Evolutionary conservation across 805 yeast genomes (phyloP).

Genomic region (Saccharomycopsis amapae): DNA sequence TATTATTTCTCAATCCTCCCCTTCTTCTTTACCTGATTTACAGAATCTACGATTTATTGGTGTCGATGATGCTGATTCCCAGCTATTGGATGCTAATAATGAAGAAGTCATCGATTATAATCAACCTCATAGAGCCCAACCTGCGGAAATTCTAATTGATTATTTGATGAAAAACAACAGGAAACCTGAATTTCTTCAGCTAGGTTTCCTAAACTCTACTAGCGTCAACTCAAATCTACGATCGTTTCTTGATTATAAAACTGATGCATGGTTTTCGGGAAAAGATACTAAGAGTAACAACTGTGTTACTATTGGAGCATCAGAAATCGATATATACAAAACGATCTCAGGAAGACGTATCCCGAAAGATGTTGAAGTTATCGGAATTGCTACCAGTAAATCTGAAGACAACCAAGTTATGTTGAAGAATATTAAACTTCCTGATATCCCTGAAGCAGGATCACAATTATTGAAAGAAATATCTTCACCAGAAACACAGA

Average conservation of each 20-base stretch:
- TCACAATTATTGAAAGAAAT: background rate
- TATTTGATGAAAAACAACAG: background rate
- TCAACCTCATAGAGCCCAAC: background rate
- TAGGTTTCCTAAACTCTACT: background rate
- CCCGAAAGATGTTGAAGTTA: background rate
- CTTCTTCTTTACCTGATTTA: background rate
- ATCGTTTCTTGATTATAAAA: background rate
- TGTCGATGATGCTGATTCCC: slow-evolving; percentile 8
- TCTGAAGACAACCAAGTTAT: background rate
- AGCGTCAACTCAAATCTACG: background rate
- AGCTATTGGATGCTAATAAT: background rate
- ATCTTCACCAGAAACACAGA: background rate
- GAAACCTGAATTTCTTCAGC: background rate
- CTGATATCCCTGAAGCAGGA: background rate
- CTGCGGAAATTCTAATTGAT: slow-evolving; percentile 2
- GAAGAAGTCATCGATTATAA: background rate
- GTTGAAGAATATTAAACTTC: background rate
- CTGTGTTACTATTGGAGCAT: background rate
- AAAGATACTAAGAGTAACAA: background rate
- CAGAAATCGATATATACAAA: background rate
- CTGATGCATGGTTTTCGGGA: background rate
- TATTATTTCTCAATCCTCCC: background rate
- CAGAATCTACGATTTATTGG: slow-evolving; percentile 6
- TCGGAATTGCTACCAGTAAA: background rate
- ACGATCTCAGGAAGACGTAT: background rate